Evolutionary conservation across 108 stramenopile species (phyloP).

Genomic region (Cyclostephanos invisitatus): DNA sequence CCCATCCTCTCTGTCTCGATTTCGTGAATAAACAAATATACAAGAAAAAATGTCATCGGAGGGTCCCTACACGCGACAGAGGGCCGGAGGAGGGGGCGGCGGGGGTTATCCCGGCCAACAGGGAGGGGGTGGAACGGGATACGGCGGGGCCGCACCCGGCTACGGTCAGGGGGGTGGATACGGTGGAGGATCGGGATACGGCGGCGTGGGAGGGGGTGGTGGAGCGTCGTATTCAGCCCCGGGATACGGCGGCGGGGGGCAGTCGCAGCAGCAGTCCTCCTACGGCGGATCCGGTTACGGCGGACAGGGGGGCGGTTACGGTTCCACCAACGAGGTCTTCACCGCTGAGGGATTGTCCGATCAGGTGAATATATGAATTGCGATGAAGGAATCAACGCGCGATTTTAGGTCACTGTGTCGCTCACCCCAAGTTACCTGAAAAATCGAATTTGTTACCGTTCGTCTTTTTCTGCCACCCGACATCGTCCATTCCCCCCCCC

Average conservation of each 20-base stretch:
- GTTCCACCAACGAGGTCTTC: background rate
- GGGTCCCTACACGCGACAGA: conserved; percentile 83
- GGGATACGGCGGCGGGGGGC: conserved; percentile 31
- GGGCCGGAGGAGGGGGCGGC: conserved; percentile 63
- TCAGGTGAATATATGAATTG: conserved; percentile 20
- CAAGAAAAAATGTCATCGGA: conserved; percentile 43
- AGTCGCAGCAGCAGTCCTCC: conserved; percentile 12
- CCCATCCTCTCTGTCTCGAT: background rate
- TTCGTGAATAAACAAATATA: background rate
- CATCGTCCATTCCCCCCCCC: too few relatives aligned
- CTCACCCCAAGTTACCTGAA: too few relatives aligned
- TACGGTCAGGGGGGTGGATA: conserved; percentile 36
- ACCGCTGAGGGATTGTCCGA: conserved; percentile 28
- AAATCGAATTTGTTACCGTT: too few relatives aligned
- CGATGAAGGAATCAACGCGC: too few relatives aligned
- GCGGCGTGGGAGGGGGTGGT: conserved; percentile 27
- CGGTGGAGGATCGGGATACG: conserved; percentile 38
- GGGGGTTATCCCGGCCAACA: conserved; percentile 48
- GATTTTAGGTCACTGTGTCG: too few relatives aligned
- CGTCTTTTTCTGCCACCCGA: too few relatives aligned
- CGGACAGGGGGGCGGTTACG: background rate
- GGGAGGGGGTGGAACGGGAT: conserved; percentile 37
- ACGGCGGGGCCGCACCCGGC: conserved; percentile 43
- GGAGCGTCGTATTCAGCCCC: conserved; percentile 35
- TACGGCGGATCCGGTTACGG: too few relatives aligned